Evolutionary conservation across 192 early-diverging fungal genomes (phyloP).

Genomic region (Podila epicladia): DNA sequence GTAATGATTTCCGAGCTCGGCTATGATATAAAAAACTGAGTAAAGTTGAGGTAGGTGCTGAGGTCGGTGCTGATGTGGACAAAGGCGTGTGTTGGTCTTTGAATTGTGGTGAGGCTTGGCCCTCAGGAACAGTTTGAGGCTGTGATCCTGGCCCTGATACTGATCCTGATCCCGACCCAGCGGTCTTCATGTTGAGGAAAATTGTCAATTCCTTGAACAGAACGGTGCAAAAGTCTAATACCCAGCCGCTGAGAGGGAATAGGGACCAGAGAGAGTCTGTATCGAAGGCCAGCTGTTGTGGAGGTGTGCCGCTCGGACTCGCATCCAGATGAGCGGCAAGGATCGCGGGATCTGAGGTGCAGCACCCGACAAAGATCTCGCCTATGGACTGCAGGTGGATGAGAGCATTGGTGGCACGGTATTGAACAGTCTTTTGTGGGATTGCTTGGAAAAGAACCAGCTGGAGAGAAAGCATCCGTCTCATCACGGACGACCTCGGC

Average conservation of each 20-base stretch:
- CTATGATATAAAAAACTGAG: constrained; percentile 42
- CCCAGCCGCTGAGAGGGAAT: constrained; percentile 44
- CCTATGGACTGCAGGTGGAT: constrained; percentile 48
- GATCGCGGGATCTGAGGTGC: constrained; percentile 28
- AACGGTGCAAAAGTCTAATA: constrained; percentile 39
- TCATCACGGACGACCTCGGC: constrained; percentile 30
- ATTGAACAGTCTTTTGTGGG: constrained; percentile 39
- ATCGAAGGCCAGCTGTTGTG: constrained; percentile 30
- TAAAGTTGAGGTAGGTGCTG: constrained; percentile 7
- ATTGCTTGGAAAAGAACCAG: constrained; percentile 37
- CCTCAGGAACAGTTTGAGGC: constrained; percentile 2
- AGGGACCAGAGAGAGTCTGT: constrained; percentile 39
- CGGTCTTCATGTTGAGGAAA: constrained; percentile 34
- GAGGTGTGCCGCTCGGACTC: constrained; percentile 9
- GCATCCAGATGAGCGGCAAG: constrained; percentile 32
- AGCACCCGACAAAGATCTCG: constrained; percentile 42
- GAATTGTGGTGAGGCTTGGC: constrained; percentile 5
- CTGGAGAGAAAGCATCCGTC: constrained; percentile 37
- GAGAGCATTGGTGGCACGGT: constrained; percentile 22
- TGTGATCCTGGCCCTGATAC: background rate
- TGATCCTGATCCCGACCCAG: background rate
- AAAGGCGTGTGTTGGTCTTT: background rate
- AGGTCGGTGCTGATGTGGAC: background rate
- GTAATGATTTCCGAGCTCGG: constrained; percentile 36
- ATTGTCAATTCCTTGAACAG: constrained; percentile 43